phyloP scores from a whole-genome alignment of 805 yeast genomes.

The Nakazawaea peltata region DNA sequence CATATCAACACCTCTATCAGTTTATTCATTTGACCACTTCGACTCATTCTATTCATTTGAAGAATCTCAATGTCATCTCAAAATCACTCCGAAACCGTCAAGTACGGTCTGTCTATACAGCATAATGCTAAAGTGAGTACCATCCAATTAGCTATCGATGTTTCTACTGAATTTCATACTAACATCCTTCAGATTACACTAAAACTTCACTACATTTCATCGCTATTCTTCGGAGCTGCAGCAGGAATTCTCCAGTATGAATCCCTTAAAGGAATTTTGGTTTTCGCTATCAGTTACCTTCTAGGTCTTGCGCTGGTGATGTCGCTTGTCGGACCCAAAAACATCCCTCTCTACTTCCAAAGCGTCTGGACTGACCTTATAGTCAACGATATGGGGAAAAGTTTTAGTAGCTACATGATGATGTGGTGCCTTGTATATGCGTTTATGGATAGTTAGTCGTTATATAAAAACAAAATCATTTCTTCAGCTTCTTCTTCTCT shows the following conservation, averaged over 20 bases:
- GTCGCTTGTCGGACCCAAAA: constrained; percentile 23
- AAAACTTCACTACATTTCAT: constrained; percentile 35
- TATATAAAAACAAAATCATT: constrained; percentile 15
- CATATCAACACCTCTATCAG: too few species aligned
- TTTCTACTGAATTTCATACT: neutral
- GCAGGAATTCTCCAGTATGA: constrained; percentile 49
- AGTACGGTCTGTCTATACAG: constrained; percentile 4
- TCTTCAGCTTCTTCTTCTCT: constrained; percentile 74
- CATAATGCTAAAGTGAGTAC: constrained; percentile 5
- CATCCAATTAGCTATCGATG: too few species aligned
- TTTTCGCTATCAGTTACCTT: constrained; percentile 30
- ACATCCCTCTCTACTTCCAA: constrained; percentile 27
- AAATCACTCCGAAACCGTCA: too few species aligned
- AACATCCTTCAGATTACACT: constrained; percentile 11
- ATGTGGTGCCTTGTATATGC: constrained; percentile 53
- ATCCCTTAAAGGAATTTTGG: constrained; percentile 37
- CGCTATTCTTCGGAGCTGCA: constrained; percentile 41
- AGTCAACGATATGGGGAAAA: constrained; percentile 35
- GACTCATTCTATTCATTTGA: too few species aligned
- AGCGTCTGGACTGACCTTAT: constrained; percentile 32
- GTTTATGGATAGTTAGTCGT: constrained; percentile 21
- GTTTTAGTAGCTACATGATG: constrained; percentile 44
- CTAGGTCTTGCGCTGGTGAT: constrained; percentile 25
- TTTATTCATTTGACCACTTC: too few species aligned
- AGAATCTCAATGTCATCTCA: too few species aligned